Base-by-base conservation (phyloP, 805 yeast genomes). In the Hanseniaspora lachancei region DNA sequence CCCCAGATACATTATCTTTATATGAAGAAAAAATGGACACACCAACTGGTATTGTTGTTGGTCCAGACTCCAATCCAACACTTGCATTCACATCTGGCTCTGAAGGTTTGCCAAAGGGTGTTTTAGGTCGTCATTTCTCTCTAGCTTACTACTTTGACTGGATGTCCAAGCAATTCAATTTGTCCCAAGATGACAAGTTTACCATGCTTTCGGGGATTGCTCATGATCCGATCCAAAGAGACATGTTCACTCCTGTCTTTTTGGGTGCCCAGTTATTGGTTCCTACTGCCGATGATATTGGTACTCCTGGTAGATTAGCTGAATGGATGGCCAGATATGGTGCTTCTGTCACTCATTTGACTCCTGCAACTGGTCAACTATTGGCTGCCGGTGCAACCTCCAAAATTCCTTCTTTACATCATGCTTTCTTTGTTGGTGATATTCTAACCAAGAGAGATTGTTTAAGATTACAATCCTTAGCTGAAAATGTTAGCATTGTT, bases 361-460 rank as follows among this genome's bases (percentile, higher is more conserved):
- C 99, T 0, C 99, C 99, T 5, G 98, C 98, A 6, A 93, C 95
- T 98, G 99, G 99, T 59, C 99, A 93, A 71, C 74, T 93, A 57
- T 75, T 93, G 63, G 84, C 96, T 59, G 97, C 97, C 5, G 97
- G 93, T 72, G 98, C 98, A 20, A 75, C 85, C 15, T 82, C 93
- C 13, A 82, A 84, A 56, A 85, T 93, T 67, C 91, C 95, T 27
- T 66, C 80, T 3, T 76, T 93, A 59, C 96, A 87, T 66, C 97
- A 91, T 67, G 98, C 98, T 1, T 93, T 93, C 74, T 93, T 93
- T 65, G 99, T 93, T 32, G 99, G 99, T 64, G 99, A 93, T 70
- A 87, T 93, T 59, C 74, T 93, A 60, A 93, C 99, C 60, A 95
- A 93, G 72, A 84, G 98, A 72, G 99, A 95, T 70, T 93, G 98